These are phyloP conservation scores for Dictyostelium citrinum DNA, from an alignment of 78 protist genomes.

Conservation along the genomic window DNA sequence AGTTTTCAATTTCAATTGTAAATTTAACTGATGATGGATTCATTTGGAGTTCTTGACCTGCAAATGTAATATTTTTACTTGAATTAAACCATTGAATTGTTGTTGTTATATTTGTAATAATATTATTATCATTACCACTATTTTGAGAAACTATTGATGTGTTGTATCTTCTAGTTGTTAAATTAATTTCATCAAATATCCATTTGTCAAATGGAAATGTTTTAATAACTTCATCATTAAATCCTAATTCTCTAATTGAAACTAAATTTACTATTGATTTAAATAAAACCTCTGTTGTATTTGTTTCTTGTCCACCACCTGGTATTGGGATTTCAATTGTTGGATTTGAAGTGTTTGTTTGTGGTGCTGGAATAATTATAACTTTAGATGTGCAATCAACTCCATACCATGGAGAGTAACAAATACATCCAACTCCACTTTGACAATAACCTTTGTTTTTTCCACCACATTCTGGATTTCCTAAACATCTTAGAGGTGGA, in stretches of 20 bases:
- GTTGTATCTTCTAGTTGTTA: neutral
- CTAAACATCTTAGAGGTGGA: neutral
- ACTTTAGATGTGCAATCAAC: neutral
- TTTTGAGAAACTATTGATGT: neutral
- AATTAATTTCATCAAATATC: neutral
- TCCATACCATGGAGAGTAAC: neutral
- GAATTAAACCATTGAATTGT: neutral
- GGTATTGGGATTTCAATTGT: neutral
- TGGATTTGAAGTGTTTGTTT: neutral
- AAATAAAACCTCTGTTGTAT: neutral
- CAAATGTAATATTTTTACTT: neutral
- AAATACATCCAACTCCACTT: neutral
- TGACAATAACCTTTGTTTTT: neutral
- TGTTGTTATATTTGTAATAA: neutral
- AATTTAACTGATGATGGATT: conserved; percentile 6
- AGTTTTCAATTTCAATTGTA: neutral
- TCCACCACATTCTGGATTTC: conserved; percentile 16
- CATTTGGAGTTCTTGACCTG: neutral
- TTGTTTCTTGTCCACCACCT: neutral
- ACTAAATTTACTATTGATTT: neutral
- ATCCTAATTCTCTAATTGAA: neutral
- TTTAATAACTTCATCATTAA: neutral
- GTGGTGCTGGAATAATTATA: neutral
- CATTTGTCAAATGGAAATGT: neutral
- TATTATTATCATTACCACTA: neutral